Evolutionary conservation across 148 eudicot genomes (phyloP), one percentile per base, ranked within the genome.

Genomic region (Hydrangea macrophylla): DNA sequence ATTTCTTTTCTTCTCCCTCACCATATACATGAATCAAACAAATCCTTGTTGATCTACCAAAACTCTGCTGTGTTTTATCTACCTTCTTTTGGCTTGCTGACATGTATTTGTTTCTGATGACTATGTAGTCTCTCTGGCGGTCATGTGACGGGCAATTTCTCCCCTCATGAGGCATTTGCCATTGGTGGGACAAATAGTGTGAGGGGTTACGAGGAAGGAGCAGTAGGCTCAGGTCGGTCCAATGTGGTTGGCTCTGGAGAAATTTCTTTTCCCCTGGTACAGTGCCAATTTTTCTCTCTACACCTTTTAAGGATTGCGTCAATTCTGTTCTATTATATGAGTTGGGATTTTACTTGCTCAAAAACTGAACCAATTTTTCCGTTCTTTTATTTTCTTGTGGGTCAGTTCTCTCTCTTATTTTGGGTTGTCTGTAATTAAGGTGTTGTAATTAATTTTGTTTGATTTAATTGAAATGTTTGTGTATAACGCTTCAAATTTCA

Each of bases 181-280:
- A 85, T 94, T 65, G 99, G 99, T 63, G 99, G 99, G 74, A 94
- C 99, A 42, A 94, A 94, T 74, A 94, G 99, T 69, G 97, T 94
- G 63, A 82, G 99, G 78, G 97, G 99, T 30, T 91, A 94, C 72
- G 97, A 94, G 83, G 99, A 94, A 84, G 99, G 99, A 18, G 91
- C 92, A 15, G 97, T 94, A 65, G 97, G 97, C 42, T 88, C 99
- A 0, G 97, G 99, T 30, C 83, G 96, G 23, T 89, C 97, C 22
- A 87, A 85, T 69, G 92, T 81, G 56, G 92, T 90, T 74, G 97
- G 97, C 71, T 90, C 92, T 70, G 97, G 93, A 74, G 99, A 94
- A 71, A 64, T 94, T 31, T 92, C 99, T 73, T 91, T 94, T 68
- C 99, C 97, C 12, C 58, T 94, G 93, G 99, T 94, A 83, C 28